A percentile compares a stretch with the other conserved stretches of the same genome.
Evolutionary conservation across 208 protist genomes (phyloP).

Genomic region (Acanthamoeba castellanii): DNA sequence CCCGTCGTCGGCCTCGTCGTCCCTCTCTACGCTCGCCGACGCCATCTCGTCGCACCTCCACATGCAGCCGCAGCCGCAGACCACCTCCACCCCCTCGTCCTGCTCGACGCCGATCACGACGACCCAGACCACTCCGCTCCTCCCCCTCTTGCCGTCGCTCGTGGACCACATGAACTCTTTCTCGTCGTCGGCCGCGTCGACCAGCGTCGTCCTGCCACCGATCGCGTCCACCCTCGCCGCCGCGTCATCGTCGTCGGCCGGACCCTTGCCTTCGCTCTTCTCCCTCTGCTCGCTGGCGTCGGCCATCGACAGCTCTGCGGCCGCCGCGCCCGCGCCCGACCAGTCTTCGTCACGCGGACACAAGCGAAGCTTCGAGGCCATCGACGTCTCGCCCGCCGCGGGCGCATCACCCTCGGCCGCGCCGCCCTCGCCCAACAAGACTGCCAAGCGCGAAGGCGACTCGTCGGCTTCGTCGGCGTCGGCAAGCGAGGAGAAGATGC

Average conservation of each 20-base stretch:
- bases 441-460: not conserved
- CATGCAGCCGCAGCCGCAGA: constrained; percentile 1
- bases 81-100: not conserved
- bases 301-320: not conserved
- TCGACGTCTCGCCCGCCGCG: not conserved
- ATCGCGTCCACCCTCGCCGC: not conserved
- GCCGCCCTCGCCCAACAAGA: not conserved
- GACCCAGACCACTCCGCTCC: not conserved
- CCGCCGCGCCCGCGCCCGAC: not conserved
- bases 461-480: not conserved
- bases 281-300: constrained; percentile 22
- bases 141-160: not conserved
- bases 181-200: not conserved
- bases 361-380: constrained; percentile 5
- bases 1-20: not conserved
- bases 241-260: not conserved
- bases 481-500: not conserved
- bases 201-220: not conserved
- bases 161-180: not conserved
- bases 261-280: constrained; percentile 12
- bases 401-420: not conserved
- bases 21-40: not conserved
- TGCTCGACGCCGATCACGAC: not conserved
- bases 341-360: not conserved
- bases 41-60: not conserved